Evolutionary conservation across 768 basidiomycete genomes (phyloP).

Genomic region (Collybiopsis luxurians): DNA sequence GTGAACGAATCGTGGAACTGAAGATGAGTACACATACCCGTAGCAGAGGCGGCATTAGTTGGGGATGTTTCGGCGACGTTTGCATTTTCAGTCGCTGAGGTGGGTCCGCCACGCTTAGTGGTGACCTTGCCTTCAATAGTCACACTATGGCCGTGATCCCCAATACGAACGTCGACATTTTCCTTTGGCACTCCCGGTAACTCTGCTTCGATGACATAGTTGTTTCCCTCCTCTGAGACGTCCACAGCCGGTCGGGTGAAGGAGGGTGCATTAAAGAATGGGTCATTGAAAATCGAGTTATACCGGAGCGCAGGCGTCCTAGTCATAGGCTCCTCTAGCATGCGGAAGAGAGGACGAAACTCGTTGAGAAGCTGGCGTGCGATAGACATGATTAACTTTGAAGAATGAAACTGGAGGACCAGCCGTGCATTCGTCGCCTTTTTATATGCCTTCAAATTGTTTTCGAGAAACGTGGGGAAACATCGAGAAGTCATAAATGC

Average conservation of each 20-base stretch:
- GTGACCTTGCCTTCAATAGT: conserved; percentile 67
- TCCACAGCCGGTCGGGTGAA: conserved; percentile 59
- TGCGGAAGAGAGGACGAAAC: conserved; percentile 70
- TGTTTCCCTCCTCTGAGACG: conserved; percentile 59
- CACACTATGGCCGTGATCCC: conserved; percentile 66
- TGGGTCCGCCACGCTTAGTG: conserved; percentile 22
- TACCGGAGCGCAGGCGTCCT: conserved; percentile 30
- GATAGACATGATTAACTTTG: conserved; percentile 51
- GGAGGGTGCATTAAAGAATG: conserved; percentile 35
- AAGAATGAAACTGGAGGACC: background rate
- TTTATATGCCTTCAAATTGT: background rate
- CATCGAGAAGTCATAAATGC: background rate
- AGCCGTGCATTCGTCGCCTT: background rate
- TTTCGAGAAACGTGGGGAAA: background rate
- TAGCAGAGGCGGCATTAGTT: conserved; percentile 9
- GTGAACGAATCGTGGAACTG: background rate
- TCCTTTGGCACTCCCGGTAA: conserved; percentile 79
- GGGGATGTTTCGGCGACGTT: conserved; percentile 6
- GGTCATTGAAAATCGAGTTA: conserved; percentile 46
- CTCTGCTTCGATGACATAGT: conserved; percentile 73
- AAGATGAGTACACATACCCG: conserved; percentile 24
- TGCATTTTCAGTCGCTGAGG: conserved; percentile 18
- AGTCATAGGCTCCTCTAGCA: conserved; percentile 69
- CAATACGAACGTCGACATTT: conserved; percentile 66
- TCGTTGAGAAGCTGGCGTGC: conserved; percentile 65